These are phyloP conservation scores for Haematococcus sp. DNA, from an alignment of 139 green algal species.

Conservation along the genomic window DNA sequence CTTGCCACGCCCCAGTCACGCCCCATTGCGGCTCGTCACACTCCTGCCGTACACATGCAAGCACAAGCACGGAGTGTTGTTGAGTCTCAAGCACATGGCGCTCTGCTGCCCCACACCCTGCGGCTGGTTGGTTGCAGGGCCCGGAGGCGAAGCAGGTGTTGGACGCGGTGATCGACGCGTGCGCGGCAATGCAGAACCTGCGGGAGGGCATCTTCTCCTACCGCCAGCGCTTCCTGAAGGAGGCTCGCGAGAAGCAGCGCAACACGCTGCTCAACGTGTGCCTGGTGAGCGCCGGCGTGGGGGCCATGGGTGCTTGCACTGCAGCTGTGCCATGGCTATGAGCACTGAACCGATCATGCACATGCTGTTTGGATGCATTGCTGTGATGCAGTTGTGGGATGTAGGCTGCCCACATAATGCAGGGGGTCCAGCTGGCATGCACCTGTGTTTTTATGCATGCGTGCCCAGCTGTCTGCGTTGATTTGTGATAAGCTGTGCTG, in stretches of 20 bases:
- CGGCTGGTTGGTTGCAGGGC: no score
- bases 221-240: conserved; percentile 71
- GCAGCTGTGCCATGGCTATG: not conserved
- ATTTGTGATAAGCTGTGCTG: no score
- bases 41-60: not conserved
- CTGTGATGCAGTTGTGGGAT: not conserved
- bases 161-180: conserved; percentile 81
- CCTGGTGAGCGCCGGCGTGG: conserved; percentile 43
- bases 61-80: no score
- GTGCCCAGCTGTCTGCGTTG: no score
- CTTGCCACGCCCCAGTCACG: no score
- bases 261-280: conserved; percentile 70
- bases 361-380: not conserved
- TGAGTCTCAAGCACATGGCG: no score
- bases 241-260: conserved; percentile 76
- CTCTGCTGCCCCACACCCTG: no score
- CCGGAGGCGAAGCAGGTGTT: conserved; percentile 68
- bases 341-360: not conserved
- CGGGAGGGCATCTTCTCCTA: conserved; percentile 86
- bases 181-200: conserved; percentile 84
- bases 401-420: not conserved
- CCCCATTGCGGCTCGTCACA: no score
- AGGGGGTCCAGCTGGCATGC: not conserved
- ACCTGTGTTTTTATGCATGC: no score
- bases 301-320: not conserved